phyloP scores from a whole-genome alignment of 2,329 filamentous ascomycete genomes.

The Dothistroma pini region DNA sequence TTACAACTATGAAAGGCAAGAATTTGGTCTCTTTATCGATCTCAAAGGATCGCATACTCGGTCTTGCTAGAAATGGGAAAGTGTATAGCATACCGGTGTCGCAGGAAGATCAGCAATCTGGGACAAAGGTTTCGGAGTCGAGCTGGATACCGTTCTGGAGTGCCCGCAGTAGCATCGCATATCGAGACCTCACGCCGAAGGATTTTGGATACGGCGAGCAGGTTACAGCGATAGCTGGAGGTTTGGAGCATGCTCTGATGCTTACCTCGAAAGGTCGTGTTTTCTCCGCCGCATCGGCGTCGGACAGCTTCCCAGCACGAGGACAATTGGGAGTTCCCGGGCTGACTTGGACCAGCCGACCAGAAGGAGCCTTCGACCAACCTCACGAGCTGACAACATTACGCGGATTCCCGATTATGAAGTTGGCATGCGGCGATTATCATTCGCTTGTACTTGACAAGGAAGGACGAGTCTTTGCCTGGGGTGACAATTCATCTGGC shows the following conservation, averaged over 20 bases:
- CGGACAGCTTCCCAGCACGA: conserved; percentile 70
- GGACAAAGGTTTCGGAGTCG: conserved; percentile 60
- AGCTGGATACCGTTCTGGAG: conserved; percentile 76
- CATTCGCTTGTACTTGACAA: conserved; percentile 78
- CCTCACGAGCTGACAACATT: conserved; percentile 74
- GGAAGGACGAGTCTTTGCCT: conserved; percentile 74
- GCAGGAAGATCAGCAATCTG: conserved; percentile 63
- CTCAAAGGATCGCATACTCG: conserved; percentile 79
- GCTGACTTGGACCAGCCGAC: conserved; percentile 73
- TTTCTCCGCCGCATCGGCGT: conserved; percentile 81
- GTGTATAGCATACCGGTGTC: conserved; percentile 84
- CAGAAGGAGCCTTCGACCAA: conserved; percentile 72
- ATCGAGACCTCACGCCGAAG: conserved; percentile 66
- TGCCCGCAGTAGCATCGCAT: conserved; percentile 58
- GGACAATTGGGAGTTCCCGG: conserved; percentile 88
- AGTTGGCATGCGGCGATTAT: conserved; percentile 79
- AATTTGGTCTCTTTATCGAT: conserved; percentile 72
- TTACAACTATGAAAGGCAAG: conserved; percentile 73
- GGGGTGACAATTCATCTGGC: conserved; percentile 88
- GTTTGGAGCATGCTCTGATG: conserved; percentile 80
- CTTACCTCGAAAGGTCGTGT: conserved; percentile 81
- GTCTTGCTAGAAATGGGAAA: conserved; percentile 66
- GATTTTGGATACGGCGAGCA: conserved; percentile 66
- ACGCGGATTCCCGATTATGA: conserved; percentile 64
- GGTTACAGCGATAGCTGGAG: conserved; percentile 69